Percentiles rank a stretch among this genome's conserved stretches.
Evolutionary conservation across 768 basidiomycete species (phyloP).

Genomic region (Collybia mongolica): DNA sequence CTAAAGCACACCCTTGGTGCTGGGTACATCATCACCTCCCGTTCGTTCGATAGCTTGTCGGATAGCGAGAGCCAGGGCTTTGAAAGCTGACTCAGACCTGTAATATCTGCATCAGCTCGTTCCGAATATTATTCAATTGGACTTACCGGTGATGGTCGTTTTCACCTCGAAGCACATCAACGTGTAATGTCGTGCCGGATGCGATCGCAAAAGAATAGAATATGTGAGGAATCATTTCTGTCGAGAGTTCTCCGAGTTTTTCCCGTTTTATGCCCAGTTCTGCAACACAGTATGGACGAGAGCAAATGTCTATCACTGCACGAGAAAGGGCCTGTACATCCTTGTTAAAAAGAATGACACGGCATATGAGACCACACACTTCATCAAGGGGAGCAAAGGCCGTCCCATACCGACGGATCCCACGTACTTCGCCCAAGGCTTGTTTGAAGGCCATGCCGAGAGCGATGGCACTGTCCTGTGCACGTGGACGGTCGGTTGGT

Average conservation of each 20-base stretch:
- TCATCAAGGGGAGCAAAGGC: slow-evolving; percentile 98
- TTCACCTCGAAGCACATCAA: slow-evolving; percentile 91
- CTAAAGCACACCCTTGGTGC: slow-evolving; percentile 91
- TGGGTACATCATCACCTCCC: slow-evolving; percentile 88
- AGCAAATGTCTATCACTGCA: slow-evolving; percentile 98
- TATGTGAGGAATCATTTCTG: slow-evolving; percentile 98
- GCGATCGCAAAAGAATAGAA: slow-evolving; percentile 98
- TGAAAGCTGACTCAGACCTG: slow-evolving; percentile 97
- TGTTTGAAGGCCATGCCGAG: slow-evolving; percentile 90
- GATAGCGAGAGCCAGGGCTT: slow-evolving; percentile 94
- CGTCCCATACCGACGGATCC: slow-evolving; percentile 93
- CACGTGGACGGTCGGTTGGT: slow-evolving; percentile 17
- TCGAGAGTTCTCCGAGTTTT: slow-evolving; percentile 92
- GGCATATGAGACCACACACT: slow-evolving; percentile 37
- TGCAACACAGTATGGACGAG: slow-evolving; percentile 92
- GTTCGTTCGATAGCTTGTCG: slow-evolving; percentile 91
- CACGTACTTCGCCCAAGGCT: slow-evolving; percentile 91
- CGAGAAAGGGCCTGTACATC: slow-evolving; percentile 79
- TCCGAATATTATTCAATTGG: background rate
- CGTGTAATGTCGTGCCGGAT: slow-evolving; percentile 89
- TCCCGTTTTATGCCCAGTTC: slow-evolving; percentile 86
- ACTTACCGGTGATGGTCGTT: slow-evolving; percentile 96
- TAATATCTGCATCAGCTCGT: slow-evolving; percentile 2
- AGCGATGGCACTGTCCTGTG: slow-evolving; percentile 88
- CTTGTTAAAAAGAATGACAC: slow-evolving; percentile 5